Base-by-base conservation (phyloP, 805 yeast genomes). In the Cyberlindnera maritima region DNA sequence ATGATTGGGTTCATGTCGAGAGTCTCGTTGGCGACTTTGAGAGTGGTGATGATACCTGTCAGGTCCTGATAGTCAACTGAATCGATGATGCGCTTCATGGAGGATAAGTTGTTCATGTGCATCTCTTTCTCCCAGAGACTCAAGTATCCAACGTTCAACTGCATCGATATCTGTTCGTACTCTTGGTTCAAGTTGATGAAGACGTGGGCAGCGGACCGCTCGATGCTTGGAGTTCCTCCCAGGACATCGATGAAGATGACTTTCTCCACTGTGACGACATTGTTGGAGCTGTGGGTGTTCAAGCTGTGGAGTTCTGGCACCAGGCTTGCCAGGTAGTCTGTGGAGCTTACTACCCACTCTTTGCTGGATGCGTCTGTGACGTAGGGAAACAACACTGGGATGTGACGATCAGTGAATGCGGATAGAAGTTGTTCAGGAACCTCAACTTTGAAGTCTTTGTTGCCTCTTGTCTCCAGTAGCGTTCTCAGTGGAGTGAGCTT, bases 191-290 rank as follows among this genome's bases (percentile, higher is more conserved):
- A 66, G 59, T 94, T 92, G 48, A 92, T 82, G 49, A 85, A 85
- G 1, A 94, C 95, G 64, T 94, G 99, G 15, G 96, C 78, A 3
- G 90, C 81, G 48, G 81, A 77, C 48, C 98, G 74, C 60, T 89
- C 96, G 20, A 81, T 70, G 0, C 95, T 85, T 0, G 98, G 98
- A 7, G 89, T 84, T 0, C 99, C 99, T 2, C 99, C 99, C 17
- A 76, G 62, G 1, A 82, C 79, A 57, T 90, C 97, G 26, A 94
- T 70, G 52, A 83, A 81, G 8, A 92, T 78, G 25, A 92, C 67
- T 55, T 94, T 94, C 53, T 94, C 99, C 36, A 94, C 76, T 0
- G 83, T 71, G 41, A 68, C 67, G 15, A 48, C 54, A 36, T 37
- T 47, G 3, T 42, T 18, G 4, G 38, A 25, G 2, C 17, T 35